These are phyloP conservation scores for Voacanga thouarsii DNA, from an alignment of 257 asterid species.

Conservation along the genomic window DNA sequence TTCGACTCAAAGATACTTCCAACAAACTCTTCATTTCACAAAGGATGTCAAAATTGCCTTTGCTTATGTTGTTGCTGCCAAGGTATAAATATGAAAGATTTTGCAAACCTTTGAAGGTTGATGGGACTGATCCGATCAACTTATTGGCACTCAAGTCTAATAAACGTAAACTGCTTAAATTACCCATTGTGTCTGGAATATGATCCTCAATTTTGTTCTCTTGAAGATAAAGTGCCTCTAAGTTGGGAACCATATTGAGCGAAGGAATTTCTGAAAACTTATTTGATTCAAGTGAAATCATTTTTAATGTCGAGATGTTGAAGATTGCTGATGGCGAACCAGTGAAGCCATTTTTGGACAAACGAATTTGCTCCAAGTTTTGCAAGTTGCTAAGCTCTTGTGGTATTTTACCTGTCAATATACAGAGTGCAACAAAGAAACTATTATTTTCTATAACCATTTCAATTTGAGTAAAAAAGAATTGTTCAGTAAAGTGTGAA, in stretches of 20 bases:
- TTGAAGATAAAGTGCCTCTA: neutral
- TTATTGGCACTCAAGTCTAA: neutral
- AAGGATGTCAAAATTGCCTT: neutral
- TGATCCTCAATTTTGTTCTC: conserved; percentile 1
- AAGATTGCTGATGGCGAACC: neutral
- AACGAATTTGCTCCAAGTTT: no score
- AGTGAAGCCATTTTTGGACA: no score
- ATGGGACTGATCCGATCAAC: neutral
- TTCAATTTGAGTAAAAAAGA: no score
- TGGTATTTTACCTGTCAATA: no score
- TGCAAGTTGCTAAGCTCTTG: no score
- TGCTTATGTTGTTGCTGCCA: neutral
- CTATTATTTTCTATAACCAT: no score
- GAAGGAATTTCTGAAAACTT: conserved; percentile 26
- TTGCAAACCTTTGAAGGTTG: neutral
- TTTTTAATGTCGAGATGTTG: conserved; percentile 16
- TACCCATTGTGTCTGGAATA: conserved; percentile 18
- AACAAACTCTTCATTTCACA: neutral
- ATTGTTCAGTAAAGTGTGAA: no score
- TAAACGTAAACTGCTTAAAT: no score
- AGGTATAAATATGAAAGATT: neutral
- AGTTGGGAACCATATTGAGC: conserved; percentile 15
- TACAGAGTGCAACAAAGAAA: no score
- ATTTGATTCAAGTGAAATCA: neutral
- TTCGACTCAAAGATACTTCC: conserved; percentile 8